Percentiles rank a stretch among this genome's conserved stretches.
These are phyloP conservation scores for Asterella californica DNA, from an alignment of 225 moss, liverwort and hornwort genomes.

Conservation along the genomic window DNA sequence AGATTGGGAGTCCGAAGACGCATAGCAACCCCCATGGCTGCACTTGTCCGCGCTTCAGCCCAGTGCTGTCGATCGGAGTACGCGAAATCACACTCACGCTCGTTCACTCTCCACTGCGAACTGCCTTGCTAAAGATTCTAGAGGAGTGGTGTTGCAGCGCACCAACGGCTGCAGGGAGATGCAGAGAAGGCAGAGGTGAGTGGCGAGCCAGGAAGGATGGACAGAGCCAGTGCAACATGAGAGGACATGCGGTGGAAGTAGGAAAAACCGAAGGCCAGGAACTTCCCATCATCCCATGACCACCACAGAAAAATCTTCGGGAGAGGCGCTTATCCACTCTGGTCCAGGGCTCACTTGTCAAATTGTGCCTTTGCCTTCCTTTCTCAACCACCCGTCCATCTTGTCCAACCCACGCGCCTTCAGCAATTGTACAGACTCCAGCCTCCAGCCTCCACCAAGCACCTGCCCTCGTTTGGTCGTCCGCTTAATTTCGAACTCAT, in stretches of 20 bases:
- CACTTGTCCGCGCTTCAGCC: neutral
- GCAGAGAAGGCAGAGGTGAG: neutral
- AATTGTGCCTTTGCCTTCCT: neutral
- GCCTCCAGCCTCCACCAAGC: neutral
- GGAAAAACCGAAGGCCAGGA: neutral
- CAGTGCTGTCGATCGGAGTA: no score
- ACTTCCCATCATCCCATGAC: constrained; percentile 4
- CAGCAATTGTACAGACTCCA: neutral
- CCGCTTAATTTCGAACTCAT: neutral
- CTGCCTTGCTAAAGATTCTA: neutral
- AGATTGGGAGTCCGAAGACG: constrained; percentile 31
- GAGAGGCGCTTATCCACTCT: constrained; percentile 12
- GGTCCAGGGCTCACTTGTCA: neutral
- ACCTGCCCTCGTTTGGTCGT: neutral
- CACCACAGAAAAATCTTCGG: constrained; percentile 15
- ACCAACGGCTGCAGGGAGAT: neutral
- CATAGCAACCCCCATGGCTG: constrained; percentile 43
- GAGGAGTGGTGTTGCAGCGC: no score
- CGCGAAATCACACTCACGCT: neutral
- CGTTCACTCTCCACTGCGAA: neutral
- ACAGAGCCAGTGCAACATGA: neutral
- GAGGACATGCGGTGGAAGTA: neutral
- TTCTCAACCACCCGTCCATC: neutral
- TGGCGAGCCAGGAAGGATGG: neutral
- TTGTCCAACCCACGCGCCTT: neutral